phyloP scores from a whole-genome alignment of 2,329 filamentous ascomycete genomes.

The Fusarium ramigenum region DNA sequence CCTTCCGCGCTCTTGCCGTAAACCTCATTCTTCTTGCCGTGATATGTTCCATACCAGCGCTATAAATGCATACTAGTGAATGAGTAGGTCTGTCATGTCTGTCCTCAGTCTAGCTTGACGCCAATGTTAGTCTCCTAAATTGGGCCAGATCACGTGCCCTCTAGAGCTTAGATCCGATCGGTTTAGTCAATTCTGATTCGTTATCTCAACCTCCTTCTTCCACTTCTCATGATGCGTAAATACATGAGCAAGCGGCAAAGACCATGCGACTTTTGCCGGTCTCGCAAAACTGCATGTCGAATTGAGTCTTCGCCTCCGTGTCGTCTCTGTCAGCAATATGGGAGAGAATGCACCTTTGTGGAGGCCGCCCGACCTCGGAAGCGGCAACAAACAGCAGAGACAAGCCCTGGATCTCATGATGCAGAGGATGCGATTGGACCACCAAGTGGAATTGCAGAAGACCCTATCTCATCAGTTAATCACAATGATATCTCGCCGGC shows the following conservation, averaged over 20 bases:
- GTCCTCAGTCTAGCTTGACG: no score
- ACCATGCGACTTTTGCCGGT: conserved; percentile 2
- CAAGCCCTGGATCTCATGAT: neutral
- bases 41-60: neutral
- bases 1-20: neutral
- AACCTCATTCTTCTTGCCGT: neutral
- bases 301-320: neutral
- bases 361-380: neutral
- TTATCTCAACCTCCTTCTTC: neutral
- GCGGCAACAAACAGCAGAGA: neutral
- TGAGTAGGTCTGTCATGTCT: neutral
- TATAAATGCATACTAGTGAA: neutral
- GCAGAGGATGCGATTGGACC: fast-evolving
- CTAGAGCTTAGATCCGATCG: neutral
- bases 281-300: neutral
- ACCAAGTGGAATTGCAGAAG: fast-evolving
- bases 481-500: no score
- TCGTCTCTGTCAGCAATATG: neutral
- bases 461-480: fast-evolving
- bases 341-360: neutral
- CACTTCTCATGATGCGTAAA: neutral
- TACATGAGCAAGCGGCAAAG: conserved; percentile 15
- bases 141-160: neutral
- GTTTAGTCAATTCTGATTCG: neutral
- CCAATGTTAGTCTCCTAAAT: neutral